Base-by-base conservation (phyloP, 1,284 basidiomycete species). In the Tilletia horrida region DNA sequence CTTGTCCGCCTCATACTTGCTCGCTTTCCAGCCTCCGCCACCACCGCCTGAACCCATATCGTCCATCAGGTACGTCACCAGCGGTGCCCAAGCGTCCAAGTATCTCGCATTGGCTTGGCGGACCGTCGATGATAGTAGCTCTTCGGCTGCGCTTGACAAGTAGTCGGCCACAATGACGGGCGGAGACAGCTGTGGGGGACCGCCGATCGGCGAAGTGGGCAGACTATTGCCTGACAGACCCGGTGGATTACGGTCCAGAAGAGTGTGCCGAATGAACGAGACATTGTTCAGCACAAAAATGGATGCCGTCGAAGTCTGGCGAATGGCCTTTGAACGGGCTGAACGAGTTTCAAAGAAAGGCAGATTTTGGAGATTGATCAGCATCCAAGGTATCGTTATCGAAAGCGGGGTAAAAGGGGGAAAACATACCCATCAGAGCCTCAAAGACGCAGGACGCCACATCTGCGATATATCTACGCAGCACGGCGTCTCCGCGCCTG, bases 271-370 rank as follows among this genome's bases (percentile, higher is more conserved):
- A n/a, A 75, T 69, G 63, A 73, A 75, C 8, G 70, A 70, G 52
- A 75, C 73, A 65, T 76, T 76, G 71, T 78, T 79, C 59, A 80
- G 72, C 23, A 78, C 62, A 57, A 78, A 79, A 31, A 80, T 77
- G 13, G 74, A 73, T 1, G 76, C 73, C 7, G 77, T 80, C 1
- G 72, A 70, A 1, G 71, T 73, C 18, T 79, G 76, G 1, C 75
- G 72, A 44, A 77, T 80, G 25, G 77, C 74, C 16, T 67, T 70
- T 8, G 72, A 72, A 1, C 76, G 71, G 8, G 70, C 69, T 66
- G 35, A 1, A 2, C 23, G 21, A 31, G 55, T 6, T 14, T 25
- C 21, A n/a, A 50, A 0, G n/a, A 18, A 18, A 7, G 44, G 31
- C 6, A 40, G 11, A 23, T n/a, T 16, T 23, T 16, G 27, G 52